Conservation (phyloP, 768 basidiomycete species). For the Kwoniella dejecticola region DNA sequence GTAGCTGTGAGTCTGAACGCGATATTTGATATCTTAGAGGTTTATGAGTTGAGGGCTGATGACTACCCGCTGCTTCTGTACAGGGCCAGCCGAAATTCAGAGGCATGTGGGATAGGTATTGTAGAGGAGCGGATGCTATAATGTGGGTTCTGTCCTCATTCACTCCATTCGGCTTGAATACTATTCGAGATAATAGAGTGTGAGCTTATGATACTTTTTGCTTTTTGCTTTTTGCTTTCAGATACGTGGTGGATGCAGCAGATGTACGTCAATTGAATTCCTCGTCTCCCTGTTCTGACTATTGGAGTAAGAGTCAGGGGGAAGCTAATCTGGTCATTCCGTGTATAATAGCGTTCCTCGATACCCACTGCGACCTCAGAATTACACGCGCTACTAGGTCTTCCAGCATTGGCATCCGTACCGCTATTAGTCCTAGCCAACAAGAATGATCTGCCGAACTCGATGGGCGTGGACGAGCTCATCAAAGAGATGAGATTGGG, state of each 20-base stretch:
- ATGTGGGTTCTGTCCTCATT: constrained; percentile 63
- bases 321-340: not conserved
- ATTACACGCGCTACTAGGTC: constrained; percentile 45
- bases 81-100: constrained; percentile 88
- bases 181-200: no score
- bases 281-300: not conserved
- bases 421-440: constrained; percentile 66
- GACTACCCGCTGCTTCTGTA: not conserved
- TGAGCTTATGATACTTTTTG: no score
- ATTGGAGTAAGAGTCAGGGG: not conserved
- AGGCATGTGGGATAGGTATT: constrained; percentile 94
- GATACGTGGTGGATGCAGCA: constrained; percentile 88
- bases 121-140: constrained; percentile 87
- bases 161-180: no score
- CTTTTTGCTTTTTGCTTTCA: no score
- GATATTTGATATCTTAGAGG: not conserved
- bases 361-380: constrained; percentile 48
- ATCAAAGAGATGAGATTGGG: constrained; percentile 69
- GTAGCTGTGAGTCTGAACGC: constrained; percentile 66
- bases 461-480: constrained; percentile 77
- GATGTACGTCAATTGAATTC: constrained; percentile 63
- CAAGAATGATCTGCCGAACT: constrained; percentile 82
- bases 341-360: constrained; percentile 21
- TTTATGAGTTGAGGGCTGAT: not conserved
- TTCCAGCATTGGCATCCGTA: constrained; percentile 40